Conservation (phyloP, 257 asterid genomes). For the Lycium ferocissimum region DNA sequence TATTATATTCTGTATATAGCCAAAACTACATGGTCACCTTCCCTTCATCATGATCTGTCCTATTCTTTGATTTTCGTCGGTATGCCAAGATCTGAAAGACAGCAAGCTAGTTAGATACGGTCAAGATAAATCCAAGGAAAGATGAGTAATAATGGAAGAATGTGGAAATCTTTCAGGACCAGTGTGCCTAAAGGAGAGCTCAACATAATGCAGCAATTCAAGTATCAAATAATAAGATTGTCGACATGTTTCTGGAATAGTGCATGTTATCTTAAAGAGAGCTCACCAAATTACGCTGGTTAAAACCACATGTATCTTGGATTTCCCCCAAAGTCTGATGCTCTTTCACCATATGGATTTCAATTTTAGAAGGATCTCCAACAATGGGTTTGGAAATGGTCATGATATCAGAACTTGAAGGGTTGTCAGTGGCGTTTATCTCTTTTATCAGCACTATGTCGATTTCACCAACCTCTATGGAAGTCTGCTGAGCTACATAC, state of each 20-base stretch:
- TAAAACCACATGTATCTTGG: slow-evolving; percentile 53
- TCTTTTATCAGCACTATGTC: slow-evolving; percentile 72
- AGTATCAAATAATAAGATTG: slow-evolving; percentile 18
- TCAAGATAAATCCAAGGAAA: slow-evolving; percentile 9
- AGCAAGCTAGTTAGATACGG: slow-evolving; percentile 15
- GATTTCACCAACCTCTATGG: slow-evolving; percentile 66
- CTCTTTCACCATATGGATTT: slow-evolving; percentile 60
- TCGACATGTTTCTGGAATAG: slow-evolving; percentile 13
- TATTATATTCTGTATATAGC: slow-evolving; percentile 30
- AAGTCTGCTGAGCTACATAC: slow-evolving; percentile 89
- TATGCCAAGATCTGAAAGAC: slow-evolving; percentile 73
- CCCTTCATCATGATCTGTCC: slow-evolving; percentile 32
- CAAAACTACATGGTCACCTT: slow-evolving; percentile 24
- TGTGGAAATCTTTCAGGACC: not conserved
- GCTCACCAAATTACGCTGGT: slow-evolving; percentile 76
- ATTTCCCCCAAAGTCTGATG: slow-evolving; percentile 78
- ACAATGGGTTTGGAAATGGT: slow-evolving; percentile 28
- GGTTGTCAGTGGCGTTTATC: slow-evolving; percentile 41
- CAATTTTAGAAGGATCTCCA: slow-evolving; percentile 50
- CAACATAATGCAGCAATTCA: not conserved
- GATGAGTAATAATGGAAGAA: not conserved
- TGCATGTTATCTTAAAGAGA: not conserved
- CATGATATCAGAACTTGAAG: slow-evolving; percentile 42
- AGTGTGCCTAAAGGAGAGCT: not conserved
- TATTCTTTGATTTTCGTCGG: slow-evolving; percentile 49